Evolutionary conservation across 2,329 filamentous ascomycete genomes (phyloP), one percentile per base, ranked within the genome.

Genomic region (Aschersonia sp.): DNA sequence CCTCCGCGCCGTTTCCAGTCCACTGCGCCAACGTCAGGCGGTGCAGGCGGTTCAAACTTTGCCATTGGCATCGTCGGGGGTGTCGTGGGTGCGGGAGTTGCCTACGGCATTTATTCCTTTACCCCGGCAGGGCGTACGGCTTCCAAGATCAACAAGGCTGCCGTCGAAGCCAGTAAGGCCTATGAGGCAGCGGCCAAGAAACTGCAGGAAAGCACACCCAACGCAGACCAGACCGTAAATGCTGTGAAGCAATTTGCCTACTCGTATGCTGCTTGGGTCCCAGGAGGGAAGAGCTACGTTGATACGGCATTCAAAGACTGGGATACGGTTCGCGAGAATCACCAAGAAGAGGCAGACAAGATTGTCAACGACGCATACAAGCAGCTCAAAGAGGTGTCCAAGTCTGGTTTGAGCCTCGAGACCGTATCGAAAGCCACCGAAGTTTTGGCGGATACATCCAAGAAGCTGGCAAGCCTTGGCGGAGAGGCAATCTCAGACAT

Each of bases 221-320:
- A 78, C 51, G 72, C 81, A 10, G 82, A 84, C 52, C 73, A 85
- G 61, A 82, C 83, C 1, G 67, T 85, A 40, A 64, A 74, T 51
- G 81, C 75, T 67, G 73, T 89, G 51, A 78, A 79, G 56, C 68
- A 78, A 49, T 79, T 81, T 9, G 77, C 78, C 31, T 78, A 78
- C 58, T 78, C 78, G 30, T 89, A 89, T 58, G 81, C 82, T 2
- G 70, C 68, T 3, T 85, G 82, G 71, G 75, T 89, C 31, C 85
- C 85, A 0, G 85, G 85, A 9, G 84, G 80, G 2, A 74, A 75
- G 31, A 65, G 71, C 44, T 86, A 84, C 55, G 76, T 89, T 45
- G 82, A 89, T 58, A 64, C 70, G 1, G 77, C 76, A 0, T 89
- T 89, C 63, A 70, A 82, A 30, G 84, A 88, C 54, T 68, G 85